Base-by-base conservation (phyloP, 495 filamentous ascomycete genomes). In the Tuber borchii region DNA sequence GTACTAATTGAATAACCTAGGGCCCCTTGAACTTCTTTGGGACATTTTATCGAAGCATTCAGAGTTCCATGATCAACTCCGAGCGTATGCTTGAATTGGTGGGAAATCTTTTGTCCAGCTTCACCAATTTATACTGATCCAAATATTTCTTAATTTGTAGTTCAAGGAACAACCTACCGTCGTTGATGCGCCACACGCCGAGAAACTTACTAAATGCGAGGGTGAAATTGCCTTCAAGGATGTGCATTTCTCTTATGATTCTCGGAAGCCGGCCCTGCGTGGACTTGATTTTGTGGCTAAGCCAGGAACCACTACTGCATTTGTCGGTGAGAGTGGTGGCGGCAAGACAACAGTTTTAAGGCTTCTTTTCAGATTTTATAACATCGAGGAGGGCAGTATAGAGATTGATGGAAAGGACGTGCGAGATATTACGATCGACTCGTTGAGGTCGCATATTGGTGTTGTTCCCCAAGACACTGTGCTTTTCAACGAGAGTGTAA, bases 301-400 rank as follows among this genome's bases (percentile, higher is more conserved):
- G 37, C 93, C 95, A 2, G 95, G 95, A 72, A 98, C 93, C 0
- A 97, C 94, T 0, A 99, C 95, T 9, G 95, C 95, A 14, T 88
- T 99, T 71, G 95, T 99, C 16, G 95, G 95, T 69, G 95, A 97
- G 83, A 97, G 93, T 31, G 95, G 96, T 56, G 96, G 95, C 69
- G 96, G 95, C 74, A 99, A 99, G 83, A 97, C 95, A 2, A 98
- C 95, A 4, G 90, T 97, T n/a, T 97, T 99, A 86, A 91, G 95
- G 19, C 87, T 98, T 26, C 88, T 99, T 76, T 99, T 96, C 88
- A 90, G 95, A 3, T 99, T 97, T 84, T 99, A 98, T 84, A 94
- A 97, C 83, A 86, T 90, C 48, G 85, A 88, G 70, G 88, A 87
- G 48, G 95, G 96, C 20, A 90, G 86, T 78, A 96, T 98, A 72